phyloP scores from a whole-genome alignment of 306 rosid species.

The Cucumis hystrix region DNA sequence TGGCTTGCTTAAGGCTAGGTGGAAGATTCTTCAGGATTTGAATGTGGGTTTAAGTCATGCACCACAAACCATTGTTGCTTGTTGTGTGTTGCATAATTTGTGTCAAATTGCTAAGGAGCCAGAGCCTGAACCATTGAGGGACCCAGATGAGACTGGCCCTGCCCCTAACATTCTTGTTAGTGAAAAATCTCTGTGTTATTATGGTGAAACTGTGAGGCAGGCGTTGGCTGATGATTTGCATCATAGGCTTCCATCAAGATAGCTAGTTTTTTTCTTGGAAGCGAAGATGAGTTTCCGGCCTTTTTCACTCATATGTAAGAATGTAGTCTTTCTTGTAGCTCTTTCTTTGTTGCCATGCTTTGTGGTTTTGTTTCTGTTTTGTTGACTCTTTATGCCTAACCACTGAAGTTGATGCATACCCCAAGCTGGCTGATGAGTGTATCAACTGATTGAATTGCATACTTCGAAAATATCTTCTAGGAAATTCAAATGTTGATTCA shows the following conservation, averaged over 20 bases:
- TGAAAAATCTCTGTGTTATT: constrained; percentile 56
- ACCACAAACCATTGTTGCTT: constrained; percentile 81
- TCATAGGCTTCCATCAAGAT: constrained; percentile 79
- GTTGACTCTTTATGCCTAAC: background rate
- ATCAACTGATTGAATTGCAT: background rate
- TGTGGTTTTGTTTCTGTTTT: background rate
- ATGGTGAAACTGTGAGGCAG: constrained; percentile 79
- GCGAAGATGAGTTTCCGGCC: background rate
- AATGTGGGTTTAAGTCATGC: constrained; percentile 75
- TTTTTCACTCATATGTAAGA: background rate
- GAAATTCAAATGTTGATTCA: background rate
- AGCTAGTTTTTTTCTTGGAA: background rate
- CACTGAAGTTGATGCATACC: background rate
- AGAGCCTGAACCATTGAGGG: constrained; percentile 78
- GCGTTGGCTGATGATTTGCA: constrained; percentile 84
- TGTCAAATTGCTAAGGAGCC: constrained; percentile 95
- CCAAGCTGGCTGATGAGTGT: background rate
- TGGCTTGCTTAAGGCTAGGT: constrained; percentile 80
- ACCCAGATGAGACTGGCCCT: constrained; percentile 65
- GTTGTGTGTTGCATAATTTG: constrained; percentile 82
- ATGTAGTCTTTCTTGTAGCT: background rate
- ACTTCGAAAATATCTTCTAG: background rate
- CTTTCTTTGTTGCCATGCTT: background rate
- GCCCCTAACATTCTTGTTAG: constrained; percentile 52
- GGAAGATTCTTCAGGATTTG: constrained; percentile 79